Percentiles rank a stretch among this genome's conserved stretches.
phyloP scores from a whole-genome alignment of 228 moss, liverwort and hornwort species.

The Sphagnum fallax region DNA sequence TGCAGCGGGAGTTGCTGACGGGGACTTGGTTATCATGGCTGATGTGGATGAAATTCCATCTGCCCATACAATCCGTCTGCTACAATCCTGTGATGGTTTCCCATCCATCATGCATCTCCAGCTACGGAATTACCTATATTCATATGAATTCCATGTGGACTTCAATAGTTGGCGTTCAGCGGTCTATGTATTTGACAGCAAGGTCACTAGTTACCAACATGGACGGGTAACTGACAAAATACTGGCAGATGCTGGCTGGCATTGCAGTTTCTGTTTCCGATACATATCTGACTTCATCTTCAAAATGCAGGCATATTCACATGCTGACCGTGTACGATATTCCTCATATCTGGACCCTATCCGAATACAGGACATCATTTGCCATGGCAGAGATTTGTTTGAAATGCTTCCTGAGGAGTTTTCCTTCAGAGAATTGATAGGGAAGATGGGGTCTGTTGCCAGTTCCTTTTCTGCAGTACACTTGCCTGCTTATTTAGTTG shows the following conservation, averaged over 20 bases:
- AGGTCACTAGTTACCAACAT: constrained; percentile 25
- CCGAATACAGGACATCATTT: constrained; percentile 41
- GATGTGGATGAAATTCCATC: constrained; percentile 80
- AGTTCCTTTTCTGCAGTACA: constrained; percentile 44
- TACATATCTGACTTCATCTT: constrained; percentile 55
- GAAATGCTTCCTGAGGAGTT: constrained; percentile 70
- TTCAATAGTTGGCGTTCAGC: constrained; percentile 59
- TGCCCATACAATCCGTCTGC: constrained; percentile 55
- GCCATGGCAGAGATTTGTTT: constrained; percentile 46
- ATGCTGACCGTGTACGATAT: constrained; percentile 50
- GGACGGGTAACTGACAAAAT: constrained; percentile 40
- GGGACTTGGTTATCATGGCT: constrained; percentile 68
- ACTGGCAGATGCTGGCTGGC: constrained; percentile 53
- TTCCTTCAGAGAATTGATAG: constrained; percentile 39
- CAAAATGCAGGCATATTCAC: constrained; percentile 63
- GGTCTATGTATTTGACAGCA: constrained; percentile 28
- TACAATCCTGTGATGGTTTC: constrained; percentile 71
- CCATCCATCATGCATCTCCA: constrained; percentile 65
- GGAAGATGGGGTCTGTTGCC: constrained; percentile 50
- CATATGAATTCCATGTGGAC: constrained; percentile 72
- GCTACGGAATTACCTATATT: constrained; percentile 62
- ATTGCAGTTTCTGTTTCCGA: constrained; percentile 73
- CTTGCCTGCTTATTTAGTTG: constrained; percentile 32
- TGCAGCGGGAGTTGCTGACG: constrained; percentile 37
- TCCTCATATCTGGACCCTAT: constrained; percentile 26